A percentile compares a stretch with the other conserved stretches of the same genome.
Evolutionary conservation across 1,284 basidiomycete genomes (phyloP).

Genomic region (Irpex rosettiformis): DNA sequence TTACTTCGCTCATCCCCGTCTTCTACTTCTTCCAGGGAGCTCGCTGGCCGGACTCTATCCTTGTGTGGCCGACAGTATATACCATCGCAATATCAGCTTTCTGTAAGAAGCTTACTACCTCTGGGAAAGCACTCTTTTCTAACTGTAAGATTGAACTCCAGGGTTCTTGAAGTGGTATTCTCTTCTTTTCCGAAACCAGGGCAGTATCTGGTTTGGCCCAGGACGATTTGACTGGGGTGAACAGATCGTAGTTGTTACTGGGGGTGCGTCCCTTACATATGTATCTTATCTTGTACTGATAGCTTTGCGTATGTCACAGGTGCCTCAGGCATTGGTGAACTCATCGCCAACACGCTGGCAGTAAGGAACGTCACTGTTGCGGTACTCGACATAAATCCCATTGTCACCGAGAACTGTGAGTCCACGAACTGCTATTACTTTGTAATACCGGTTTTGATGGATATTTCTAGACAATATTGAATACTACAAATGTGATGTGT

Average conservation of each 20-base stretch:
- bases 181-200: slow-evolving; percentile 69
- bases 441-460: background rate
- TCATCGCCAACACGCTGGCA: slow-evolving; percentile 81
- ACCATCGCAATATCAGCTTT: slow-evolving; percentile 53
- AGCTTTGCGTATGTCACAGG: slow-evolving; percentile 47
- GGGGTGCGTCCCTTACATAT: slow-evolving; percentile 47
- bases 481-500: slow-evolving; percentile 89
- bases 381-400: slow-evolving; percentile 79
- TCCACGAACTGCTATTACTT: background rate
- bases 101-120: slow-evolving; percentile 47
- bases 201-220: slow-evolving; percentile 57
- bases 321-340: slow-evolving; percentile 83
- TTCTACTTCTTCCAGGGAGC: slow-evolving; percentile 72
- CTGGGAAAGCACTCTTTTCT: slow-evolving; percentile 1
- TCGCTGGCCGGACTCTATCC: slow-evolving; percentile 44
- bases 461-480: slow-evolving; percentile 60
- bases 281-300: background rate
- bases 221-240: slow-evolving; percentile 73
- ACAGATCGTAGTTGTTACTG: slow-evolving; percentile 86
- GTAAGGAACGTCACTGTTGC: slow-evolving; percentile 79
- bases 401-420: slow-evolving; percentile 73
- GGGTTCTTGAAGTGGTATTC: slow-evolving; percentile 72
- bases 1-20: slow-evolving; percentile 71
- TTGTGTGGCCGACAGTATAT: slow-evolving; percentile 51
- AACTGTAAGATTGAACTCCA: slow-evolving; percentile 25